Percentiles rank a stretch among this genome's conserved stretches.
These are phyloP conservation scores for Aspergillus sp. DNA, from an alignment of 2,329 filamentous ascomycete genomes.

Conservation along the genomic window DNA sequence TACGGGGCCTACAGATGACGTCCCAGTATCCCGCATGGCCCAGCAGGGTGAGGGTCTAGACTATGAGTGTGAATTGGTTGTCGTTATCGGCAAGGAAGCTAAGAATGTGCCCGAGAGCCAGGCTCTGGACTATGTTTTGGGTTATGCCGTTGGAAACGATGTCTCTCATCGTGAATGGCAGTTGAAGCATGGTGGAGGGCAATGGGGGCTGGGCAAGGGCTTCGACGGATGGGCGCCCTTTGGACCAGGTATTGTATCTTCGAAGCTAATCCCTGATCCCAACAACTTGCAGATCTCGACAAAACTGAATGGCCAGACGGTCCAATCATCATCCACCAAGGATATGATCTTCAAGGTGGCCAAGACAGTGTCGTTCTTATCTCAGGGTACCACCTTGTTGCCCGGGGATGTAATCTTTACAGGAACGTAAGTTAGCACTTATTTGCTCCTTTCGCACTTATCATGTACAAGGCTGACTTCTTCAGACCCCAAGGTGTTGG, in stretches of 20 bases:
- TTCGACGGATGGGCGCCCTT: slow-evolving; percentile 76
- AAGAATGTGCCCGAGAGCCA: slow-evolving; percentile 64
- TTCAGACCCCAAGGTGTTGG: slow-evolving; percentile 67
- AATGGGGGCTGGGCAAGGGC: slow-evolving; percentile 72
- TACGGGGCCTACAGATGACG: slow-evolving; percentile 63
- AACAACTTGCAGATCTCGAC: slow-evolving; percentile 48
- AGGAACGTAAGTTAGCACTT: slow-evolving; percentile 46
- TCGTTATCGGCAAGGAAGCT: slow-evolving; percentile 69
- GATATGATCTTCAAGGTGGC: slow-evolving; percentile 54
- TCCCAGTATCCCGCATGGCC: slow-evolving; percentile 66
- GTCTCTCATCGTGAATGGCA: slow-evolving; percentile 81
- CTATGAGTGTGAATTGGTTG: slow-evolving; percentile 78
- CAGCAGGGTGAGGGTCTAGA: slow-evolving; percentile 69
- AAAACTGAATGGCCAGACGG: slow-evolving; percentile 50
- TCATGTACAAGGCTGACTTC: neutral
- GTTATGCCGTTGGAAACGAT: slow-evolving; percentile 75
- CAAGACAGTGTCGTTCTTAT: slow-evolving; percentile 50
- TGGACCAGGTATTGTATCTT: slow-evolving; percentile 69
- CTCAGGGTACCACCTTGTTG: slow-evolving; percentile 44
- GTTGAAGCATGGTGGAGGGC: slow-evolving; percentile 65
- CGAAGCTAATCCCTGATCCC: slow-evolving; percentile 47
- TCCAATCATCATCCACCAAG: slow-evolving; percentile 52
- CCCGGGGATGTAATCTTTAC: slow-evolving; percentile 47
- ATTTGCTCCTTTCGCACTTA: slow-evolving; percentile 49
- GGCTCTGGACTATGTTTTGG: slow-evolving; percentile 71